Evolutionary conservation across 306 rosid genomes (phyloP), one percentile per base, ranked within the genome.

Genomic region (Lathyrus oleraceus): DNA sequence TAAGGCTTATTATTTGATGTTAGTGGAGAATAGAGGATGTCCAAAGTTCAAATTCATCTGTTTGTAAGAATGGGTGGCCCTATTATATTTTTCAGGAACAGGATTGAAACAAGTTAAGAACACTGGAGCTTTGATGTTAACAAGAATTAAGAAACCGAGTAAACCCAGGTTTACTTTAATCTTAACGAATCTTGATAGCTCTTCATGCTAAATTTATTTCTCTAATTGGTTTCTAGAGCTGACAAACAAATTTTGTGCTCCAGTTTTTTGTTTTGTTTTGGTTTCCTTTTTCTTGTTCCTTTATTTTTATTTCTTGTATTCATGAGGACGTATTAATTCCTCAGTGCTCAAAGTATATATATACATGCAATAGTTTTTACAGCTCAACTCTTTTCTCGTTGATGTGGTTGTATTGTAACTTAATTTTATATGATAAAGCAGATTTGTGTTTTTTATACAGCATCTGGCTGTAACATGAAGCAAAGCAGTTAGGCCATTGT

Each of bases 221-320:
- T 74, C 84, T 69, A 63, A 79, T 70, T 70, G 67, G 81, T 47
- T 80, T 70, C 60, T 51, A 73, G 82, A 79, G 80, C 82, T 20
- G 7, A 27, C 69, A 61, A 35, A 27, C 70, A 44, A 58, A 39
- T 13, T 14, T 44, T 13, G 49, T 44, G 15, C 49, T 44, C 49
- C 39, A 35, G 10, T 7, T 35, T 32, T 32, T 32, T 6, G 8
- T 70, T 58, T 67, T 67, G 59, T 58, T 17, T 14, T n/a, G 19
- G 19, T 70, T 75, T 25, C 78, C 10, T 56, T 65, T 25, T 52
- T 17, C 19, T 6, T 43, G 14, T 11, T n/a, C 48, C n/a, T 42
- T 5, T 43, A 12, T 43, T n/a, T 12, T 43, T 43, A 43, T 63
- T 65, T 61, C 52, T 54, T 45, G 30, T 53, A 57, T 48, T 68